Evolutionary conservation across 345 rosid genomes (phyloP), one percentile per base, ranked within the genome.

Genomic region (Lagerstroemia speciosa): DNA sequence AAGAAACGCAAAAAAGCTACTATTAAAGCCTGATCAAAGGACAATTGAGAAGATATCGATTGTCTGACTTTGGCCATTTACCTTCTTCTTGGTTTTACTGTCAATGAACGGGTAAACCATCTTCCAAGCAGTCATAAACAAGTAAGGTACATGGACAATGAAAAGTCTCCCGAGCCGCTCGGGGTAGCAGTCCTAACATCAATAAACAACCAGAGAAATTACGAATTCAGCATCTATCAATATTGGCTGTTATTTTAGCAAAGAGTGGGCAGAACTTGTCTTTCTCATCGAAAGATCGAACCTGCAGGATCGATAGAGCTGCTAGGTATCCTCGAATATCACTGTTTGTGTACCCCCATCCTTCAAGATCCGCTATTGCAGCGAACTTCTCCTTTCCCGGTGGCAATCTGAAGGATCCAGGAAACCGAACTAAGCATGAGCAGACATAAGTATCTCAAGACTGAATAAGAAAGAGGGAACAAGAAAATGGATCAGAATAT

Each of bases 51-150:
- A 73, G 24, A 48, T 48, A 62, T 48, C 67, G 64, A 37, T 67
- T 24, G 27, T 15, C 69, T n/a, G 7, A 1, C 46, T 2, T 19
- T 22, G 24, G 38, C 1, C 38, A 36, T 14, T 70, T 73, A 87
- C 97, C 93, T 93, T 93, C 79, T 87, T 84, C 78, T 89, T 93
- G 64, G 97, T 93, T 68, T 84, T 87, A 75, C 29, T 66, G 85
- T 93, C 97, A 27, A 91, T 91, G 66, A 91, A 91, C 0, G 97
- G 97, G 79, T 81, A 91, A 66, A 91, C 63, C 52, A 77, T 77
- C 81, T 89, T 93, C 97, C 97, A 93, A 26, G 87, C 98, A 2
- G 96, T 80, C 98, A 89, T 83, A 75, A 93, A 93, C 64, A 93
- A 7, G 69, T 86, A 86, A 9, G 98, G 98, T 4, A 78, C 85